Base-by-base conservation (phyloP, 2,329 filamentous ascomycete genomes). In the Fusarium abutilonis region DNA sequence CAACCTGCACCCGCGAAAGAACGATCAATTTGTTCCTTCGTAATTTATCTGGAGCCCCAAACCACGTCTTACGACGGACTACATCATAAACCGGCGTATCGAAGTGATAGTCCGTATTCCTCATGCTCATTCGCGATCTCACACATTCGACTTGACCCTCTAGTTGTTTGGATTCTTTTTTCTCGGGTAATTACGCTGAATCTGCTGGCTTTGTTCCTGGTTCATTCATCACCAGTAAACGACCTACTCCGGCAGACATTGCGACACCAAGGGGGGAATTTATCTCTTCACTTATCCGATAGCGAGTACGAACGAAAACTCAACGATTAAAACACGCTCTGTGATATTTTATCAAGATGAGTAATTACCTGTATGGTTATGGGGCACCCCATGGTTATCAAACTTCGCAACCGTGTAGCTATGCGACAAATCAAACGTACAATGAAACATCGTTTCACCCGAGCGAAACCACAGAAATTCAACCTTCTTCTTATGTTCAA, bases 341-440 rank as follows among this genome's bases (percentile, higher is more conserved):
- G 17, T 10, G 19, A 44, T 28, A 44, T 5, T 21, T 17, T 21
- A 23, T 46, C 40, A 69, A 44, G 15, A 76, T 76, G 75, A 75
- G 60, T 47, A 66, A 72, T 40, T 66, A 72, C 43, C 64, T 69
- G 11, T 70, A 67, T 56, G 70, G 70, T 35, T 68, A 69, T 46
- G 69, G 61, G 50, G 53, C 49, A 53, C 55, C 68, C 19, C 52
- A 64, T 36, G 64, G 67, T 47, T 67, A 70, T 35, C 68, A 62
- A 47, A 43, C 60, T 14, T 64, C 67, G 19, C 64, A 63, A 49
- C 36, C 60, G 28, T 69, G 66, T 49, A 23, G 56, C 15, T 69
- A 66, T 31, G 38, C 56, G 9, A 43, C 66, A 11, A 50, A 55
- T 29, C 51, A 67, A 28, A 13, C 45, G 11, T 66, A 68, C 51